phyloP scores from a whole-genome alignment of 1,139 yeast genomes.

The Geotrichum macrosporum region DNA sequence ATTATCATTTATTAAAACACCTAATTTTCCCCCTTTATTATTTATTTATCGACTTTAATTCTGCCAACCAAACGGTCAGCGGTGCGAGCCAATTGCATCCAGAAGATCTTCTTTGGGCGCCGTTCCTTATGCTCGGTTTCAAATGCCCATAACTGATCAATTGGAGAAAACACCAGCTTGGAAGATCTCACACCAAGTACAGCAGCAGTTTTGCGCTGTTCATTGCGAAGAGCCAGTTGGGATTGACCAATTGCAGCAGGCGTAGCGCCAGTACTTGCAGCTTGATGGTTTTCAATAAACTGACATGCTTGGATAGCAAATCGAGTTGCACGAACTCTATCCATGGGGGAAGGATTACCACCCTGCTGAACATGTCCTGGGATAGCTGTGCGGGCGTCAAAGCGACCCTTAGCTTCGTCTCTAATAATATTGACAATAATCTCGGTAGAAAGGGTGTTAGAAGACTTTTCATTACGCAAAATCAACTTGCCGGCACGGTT shows the following conservation, averaged over 20 bases:
- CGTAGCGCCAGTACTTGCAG: not conserved
- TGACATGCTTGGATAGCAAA: conserved; percentile 84
- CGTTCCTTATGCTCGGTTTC: conserved; percentile 78
- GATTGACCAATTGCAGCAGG: conserved; percentile 7
- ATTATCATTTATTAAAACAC: too few species aligned
- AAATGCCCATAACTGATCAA: conserved; percentile 71
- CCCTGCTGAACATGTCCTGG: conserved; percentile 99
- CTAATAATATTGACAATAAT: conserved; percentile 77
- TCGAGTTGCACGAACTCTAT: conserved; percentile 86
- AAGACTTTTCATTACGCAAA: conserved; percentile 80
- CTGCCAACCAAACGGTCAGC: conserved; percentile 88
- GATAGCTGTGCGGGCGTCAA: conserved; percentile 90
- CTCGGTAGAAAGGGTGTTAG: conserved; percentile 74
- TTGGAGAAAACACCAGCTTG: conserved; percentile 66
- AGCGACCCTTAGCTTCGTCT: conserved; percentile 68
- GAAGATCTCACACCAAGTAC: conserved; percentile 84
- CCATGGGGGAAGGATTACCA: conserved; percentile 91
- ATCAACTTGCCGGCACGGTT: conserved; percentile 81
- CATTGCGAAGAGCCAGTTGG: conserved; percentile 19
- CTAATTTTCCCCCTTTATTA: too few species aligned
- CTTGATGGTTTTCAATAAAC: conserved; percentile 57
- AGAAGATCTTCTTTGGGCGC: conserved; percentile 84
- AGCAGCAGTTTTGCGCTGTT: conserved; percentile 59
- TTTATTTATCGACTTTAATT: conserved; percentile 30
- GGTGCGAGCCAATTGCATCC: conserved; percentile 69